phyloP scores from a whole-genome alignment of 2,329 filamentous ascomycete genomes.

The Mycosphaerella arachidis region DNA sequence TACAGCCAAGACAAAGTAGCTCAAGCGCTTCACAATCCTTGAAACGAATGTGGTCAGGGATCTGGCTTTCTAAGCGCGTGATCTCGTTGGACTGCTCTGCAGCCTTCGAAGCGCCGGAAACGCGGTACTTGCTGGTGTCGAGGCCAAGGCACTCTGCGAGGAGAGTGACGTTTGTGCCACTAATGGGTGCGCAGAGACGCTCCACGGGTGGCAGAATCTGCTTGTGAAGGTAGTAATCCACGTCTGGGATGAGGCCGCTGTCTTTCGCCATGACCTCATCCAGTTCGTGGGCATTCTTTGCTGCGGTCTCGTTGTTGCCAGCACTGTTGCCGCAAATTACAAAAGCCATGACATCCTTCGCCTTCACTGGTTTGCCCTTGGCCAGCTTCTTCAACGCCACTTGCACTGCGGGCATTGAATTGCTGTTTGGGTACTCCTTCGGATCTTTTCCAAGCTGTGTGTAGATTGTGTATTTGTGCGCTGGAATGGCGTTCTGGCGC shows the following conservation, averaged over 20 bases:
- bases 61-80: slow-evolving; percentile 87
- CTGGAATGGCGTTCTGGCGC: slow-evolving; percentile 70
- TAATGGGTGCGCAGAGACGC: slow-evolving; percentile 92
- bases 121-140: slow-evolving; percentile 80
- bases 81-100: slow-evolving; percentile 63
- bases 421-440: slow-evolving; percentile 87
- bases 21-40: slow-evolving; percentile 70
- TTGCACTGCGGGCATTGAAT: slow-evolving; percentile 94
- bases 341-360: slow-evolving; percentile 94
- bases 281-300: slow-evolving; percentile 84
- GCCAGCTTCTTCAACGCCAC: slow-evolving; percentile 85
- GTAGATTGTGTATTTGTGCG: slow-evolving; percentile 92
- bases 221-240: slow-evolving; percentile 98
- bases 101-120: slow-evolving; percentile 52
- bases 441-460: slow-evolving; percentile 95
- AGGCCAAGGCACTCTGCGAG: slow-evolving; percentile 91
- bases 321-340: slow-evolving; percentile 72
- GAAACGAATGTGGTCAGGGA: slow-evolving; percentile 87
- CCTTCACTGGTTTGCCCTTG: slow-evolving; percentile 80
- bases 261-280: slow-evolving; percentile 78
- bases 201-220: slow-evolving; percentile 98
- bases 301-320: slow-evolving; percentile 62
- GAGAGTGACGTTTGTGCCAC: slow-evolving; percentile 82
- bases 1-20: slow-evolving; percentile 79
- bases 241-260: slow-evolving; percentile 72